Conservation (phyloP, 805 yeast genomes). For the Starmerella khaoyaiensis region DNA sequence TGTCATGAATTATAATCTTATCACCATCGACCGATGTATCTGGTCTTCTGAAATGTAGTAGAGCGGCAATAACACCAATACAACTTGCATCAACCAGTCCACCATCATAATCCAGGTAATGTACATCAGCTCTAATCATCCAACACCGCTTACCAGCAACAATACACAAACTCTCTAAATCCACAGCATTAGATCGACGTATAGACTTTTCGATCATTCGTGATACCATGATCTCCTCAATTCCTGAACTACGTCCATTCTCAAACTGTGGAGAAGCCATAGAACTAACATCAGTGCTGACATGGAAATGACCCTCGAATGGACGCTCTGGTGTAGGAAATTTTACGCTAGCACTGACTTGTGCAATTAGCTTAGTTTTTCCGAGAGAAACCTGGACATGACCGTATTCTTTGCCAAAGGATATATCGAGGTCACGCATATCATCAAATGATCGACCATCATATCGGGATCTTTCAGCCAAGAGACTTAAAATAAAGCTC, state of each 20-base stretch:
- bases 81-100: constrained; percentile 84
- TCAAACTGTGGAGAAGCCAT: constrained; percentile 85
- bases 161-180: constrained; percentile 79
- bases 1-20: constrained; percentile 46
- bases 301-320: constrained; percentile 78
- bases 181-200: constrained; percentile 79
- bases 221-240: constrained; percentile 64
- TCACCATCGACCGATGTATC: constrained; percentile 53
- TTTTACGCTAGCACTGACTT: constrained; percentile 62
- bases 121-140: constrained; percentile 82
- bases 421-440: constrained; percentile 51
- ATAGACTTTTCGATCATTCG: constrained; percentile 85
- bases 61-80: constrained; percentile 76
- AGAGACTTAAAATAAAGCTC: constrained; percentile 46
- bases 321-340: constrained; percentile 85
- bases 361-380: constrained; percentile 53
- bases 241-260: constrained; percentile 55
- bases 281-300: constrained; percentile 75
- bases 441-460: constrained; percentile 59
- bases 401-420: constrained; percentile 53
- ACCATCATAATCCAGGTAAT: constrained; percentile 82
- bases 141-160: constrained; percentile 86
- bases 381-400: constrained; percentile 71
- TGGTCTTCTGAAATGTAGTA: constrained; percentile 71
- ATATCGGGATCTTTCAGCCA: constrained; percentile 44